A percentile compares a stretch with the other conserved stretches of the same genome.
Evolutionary conservation across 2,329 filamentous ascomycete genomes (phyloP).

Genomic region (Neocatenulostroma microsporum): DNA sequence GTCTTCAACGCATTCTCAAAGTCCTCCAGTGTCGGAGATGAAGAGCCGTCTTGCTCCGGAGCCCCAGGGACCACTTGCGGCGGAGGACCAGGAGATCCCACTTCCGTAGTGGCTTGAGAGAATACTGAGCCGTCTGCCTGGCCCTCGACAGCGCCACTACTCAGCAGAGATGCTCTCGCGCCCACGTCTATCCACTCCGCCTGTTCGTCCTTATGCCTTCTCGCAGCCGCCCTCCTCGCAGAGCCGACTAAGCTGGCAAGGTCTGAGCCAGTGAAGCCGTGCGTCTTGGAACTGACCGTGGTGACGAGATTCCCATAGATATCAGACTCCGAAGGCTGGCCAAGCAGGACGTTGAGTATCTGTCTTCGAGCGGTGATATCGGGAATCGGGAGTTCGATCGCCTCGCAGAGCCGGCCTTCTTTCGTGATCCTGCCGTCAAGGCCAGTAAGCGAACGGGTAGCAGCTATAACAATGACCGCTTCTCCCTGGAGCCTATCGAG

Average conservation of each 20-base stretch:
- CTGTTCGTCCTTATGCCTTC: conserved; percentile 27
- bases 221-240: conserved; percentile 38
- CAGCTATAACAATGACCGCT: conserved; percentile 62
- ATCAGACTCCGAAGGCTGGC: too few relatives aligned
- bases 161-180: conserved; percentile 1
- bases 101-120: conserved; percentile 10
- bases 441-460: conserved; percentile 64
- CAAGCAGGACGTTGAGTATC: conserved; percentile 58
- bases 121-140: conserved; percentile 6
- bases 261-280: conserved; percentile 79
- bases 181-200: conserved; percentile 15
- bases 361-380: conserved; percentile 62
- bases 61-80: too few relatives aligned
- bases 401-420: conserved; percentile 55
- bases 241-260: conserved; percentile 56
- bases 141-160: background rate
- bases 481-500: conserved; percentile 49
- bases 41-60: too few relatives aligned
- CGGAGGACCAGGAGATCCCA: too few relatives aligned
- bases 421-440: conserved; percentile 63
- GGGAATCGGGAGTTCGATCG: conserved; percentile 70
- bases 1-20: conserved; percentile 58
- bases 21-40: conserved; percentile 43
- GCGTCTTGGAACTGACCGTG: conserved; percentile 52
- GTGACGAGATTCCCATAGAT: too few relatives aligned